Base-by-base conservation (phyloP, 2,329 filamentous ascomycete genomes). In the Neonectria faginata region DNA sequence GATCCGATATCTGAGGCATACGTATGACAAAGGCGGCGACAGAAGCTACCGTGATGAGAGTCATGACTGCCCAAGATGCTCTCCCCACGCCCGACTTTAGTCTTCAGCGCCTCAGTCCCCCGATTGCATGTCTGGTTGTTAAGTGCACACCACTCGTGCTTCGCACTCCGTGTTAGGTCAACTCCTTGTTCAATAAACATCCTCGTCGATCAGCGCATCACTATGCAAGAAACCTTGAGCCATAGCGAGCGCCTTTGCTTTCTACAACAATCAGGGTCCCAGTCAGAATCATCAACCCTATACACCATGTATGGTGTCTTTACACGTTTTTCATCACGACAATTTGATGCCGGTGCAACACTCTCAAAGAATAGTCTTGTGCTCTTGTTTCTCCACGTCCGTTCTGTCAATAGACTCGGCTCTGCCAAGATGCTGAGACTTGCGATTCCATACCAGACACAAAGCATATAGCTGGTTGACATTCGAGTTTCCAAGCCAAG, bases 1-100 rank as follows among this genome's bases (percentile, higher is more conserved):
- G 14, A 29, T 27, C 8, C n/a, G 44, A 45, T 25, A 5, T 27
- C 14, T 11, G 11, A n/a, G 22, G 9, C 3, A 29, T 48, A 22
- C 25, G 11, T 10, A 18, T 56, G 25, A 29, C 42, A 57, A 57
- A 57, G 48, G 54, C 41, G 42, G 54, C 41, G 31, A 56, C 41
- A 36, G 42, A 48, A 22, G 18, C 33, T 29, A 29, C 29, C 25
- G 14, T 31, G 36, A 55, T 39, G 29, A n/a, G 36, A 44, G 14
- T 22, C 33, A 42, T 27, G 9, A 11, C 25, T 27, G 12, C 29
- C 42, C 18, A 47, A 39, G n/a, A 47, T 29, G 9, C 41, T 16
- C 42, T n/a, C 54, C 14, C 25, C 45, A 16, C 12, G 25, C 14
- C 22, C 25, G 2, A n/a, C 12, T n/a, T 8, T 16, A 47, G 5